phyloP scores from a whole-genome alignment of 495 filamentous ascomycete species.

The Geopyxis carbonaria region DNA sequence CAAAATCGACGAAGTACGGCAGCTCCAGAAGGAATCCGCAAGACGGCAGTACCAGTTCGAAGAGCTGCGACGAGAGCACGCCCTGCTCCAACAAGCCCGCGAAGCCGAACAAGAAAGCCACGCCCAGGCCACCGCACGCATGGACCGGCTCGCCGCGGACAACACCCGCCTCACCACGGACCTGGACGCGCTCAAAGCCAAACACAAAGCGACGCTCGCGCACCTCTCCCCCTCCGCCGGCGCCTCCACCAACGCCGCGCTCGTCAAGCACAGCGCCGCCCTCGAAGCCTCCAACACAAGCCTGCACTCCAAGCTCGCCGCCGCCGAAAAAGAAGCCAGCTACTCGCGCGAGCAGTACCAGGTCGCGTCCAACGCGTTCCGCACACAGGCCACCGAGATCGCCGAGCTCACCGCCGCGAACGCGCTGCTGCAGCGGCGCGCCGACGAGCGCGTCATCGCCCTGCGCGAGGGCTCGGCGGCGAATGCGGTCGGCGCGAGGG shows the following conservation, averaged over 20 bases:
- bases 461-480: slow-evolving; percentile 36
- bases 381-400: slow-evolving; percentile 35
- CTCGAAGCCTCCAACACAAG: slow-evolving; percentile 25
- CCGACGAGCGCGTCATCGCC: slow-evolving; percentile 33
- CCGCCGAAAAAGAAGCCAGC: slow-evolving; percentile 33
- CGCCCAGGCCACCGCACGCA: neutral
- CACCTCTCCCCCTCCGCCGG: slow-evolving; percentile 7
- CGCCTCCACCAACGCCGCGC: slow-evolving; percentile 5
- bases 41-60: no score
- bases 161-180: neutral
- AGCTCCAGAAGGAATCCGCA: slow-evolving; percentile 7
- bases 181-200: slow-evolving; percentile 3
- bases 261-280: slow-evolving; percentile 15
- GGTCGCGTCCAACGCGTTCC: slow-evolving; percentile 38
- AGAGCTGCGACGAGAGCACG: no score
- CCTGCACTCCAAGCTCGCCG: slow-evolving; percentile 34
- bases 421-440: slow-evolving; percentile 33
- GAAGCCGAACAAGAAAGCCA: slow-evolving; percentile 8
- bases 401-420: slow-evolving; percentile 33
- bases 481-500: slow-evolving; percentile 27
- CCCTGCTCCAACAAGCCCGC: slow-evolving; percentile 11
- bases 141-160: neutral
- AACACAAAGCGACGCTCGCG: slow-evolving; percentile 4
- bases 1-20: slow-evolving; percentile 5
- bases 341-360: slow-evolving; percentile 49